phyloP scores from a whole-genome alignment of 805 yeast genomes.

The Sugiyamaella lignohabitans region DNA sequence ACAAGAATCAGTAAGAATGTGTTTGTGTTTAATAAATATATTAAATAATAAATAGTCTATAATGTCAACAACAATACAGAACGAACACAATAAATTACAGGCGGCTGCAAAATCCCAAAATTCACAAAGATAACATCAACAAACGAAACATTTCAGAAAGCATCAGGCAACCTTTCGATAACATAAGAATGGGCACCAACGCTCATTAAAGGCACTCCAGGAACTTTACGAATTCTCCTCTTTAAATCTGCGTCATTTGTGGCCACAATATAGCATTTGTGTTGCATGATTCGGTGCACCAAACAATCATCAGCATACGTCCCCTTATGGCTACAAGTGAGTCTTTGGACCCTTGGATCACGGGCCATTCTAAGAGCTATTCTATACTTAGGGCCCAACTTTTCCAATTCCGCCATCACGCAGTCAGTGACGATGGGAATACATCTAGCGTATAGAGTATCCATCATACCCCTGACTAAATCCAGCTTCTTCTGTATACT shows the following conservation, averaged over 20 bases:
- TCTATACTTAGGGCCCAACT: slow-evolving; percentile 88
- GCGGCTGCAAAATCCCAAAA: no score
- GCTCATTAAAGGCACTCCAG: slow-evolving; percentile 95
- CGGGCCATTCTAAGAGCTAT: slow-evolving; percentile 89
- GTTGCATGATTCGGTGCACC: slow-evolving; percentile 88
- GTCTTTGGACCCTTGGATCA: slow-evolving; percentile 83
- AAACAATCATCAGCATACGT: slow-evolving; percentile 98
- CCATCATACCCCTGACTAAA: slow-evolving; percentile 95
- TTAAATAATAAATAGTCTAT: background rate
- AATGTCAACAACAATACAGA: no score
- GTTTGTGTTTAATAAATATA: no score
- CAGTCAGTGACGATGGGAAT: slow-evolving; percentile 95
- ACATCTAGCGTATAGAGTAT: slow-evolving; percentile 86
- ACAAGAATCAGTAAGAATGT: no score
- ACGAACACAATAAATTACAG: no score
- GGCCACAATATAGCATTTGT: slow-evolving; percentile 94
- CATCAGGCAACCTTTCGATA: slow-evolving; percentile 92
- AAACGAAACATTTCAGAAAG: no score
- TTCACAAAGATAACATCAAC: no score
- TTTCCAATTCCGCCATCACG: slow-evolving; percentile 96
- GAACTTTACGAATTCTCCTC: slow-evolving; percentile 89
- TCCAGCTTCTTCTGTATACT: slow-evolving; percentile 95
- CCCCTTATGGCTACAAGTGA: slow-evolving; percentile 88
- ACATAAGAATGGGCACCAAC: slow-evolving; percentile 92
- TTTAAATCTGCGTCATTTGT: slow-evolving; percentile 97